Conservation (phyloP, 441 rosid species). For the Pelargonium fulgidum region DNA sequence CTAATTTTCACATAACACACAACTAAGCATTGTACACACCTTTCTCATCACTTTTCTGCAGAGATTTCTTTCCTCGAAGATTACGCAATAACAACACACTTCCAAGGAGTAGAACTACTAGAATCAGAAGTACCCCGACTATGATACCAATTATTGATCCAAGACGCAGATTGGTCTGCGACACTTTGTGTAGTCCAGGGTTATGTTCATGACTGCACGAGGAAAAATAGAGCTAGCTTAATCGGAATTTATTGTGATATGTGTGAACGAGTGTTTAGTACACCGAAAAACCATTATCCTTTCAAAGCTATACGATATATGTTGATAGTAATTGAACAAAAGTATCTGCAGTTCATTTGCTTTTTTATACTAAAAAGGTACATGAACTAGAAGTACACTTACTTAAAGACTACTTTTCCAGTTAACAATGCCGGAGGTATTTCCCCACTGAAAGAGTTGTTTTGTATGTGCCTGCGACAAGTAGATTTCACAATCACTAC, state of each 20-base stretch:
- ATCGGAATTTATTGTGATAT: too few species aligned
- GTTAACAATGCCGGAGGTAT: slow-evolving; percentile 52
- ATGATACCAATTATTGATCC: slow-evolving; percentile 54
- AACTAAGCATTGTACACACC: slow-evolving; percentile 32
- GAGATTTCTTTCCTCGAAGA: slow-evolving; percentile 29
- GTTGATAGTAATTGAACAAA: background rate
- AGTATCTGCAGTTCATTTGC: background rate
- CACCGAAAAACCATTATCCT: too few species aligned
- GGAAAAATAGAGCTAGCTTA: slow-evolving; percentile 6
- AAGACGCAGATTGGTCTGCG: slow-evolving; percentile 33
- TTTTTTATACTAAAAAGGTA: background rate
- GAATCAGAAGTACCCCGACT: slow-evolving; percentile 41
- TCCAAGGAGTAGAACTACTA: slow-evolving; percentile 48
- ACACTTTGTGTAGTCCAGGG: slow-evolving; percentile 48
- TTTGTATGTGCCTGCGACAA: slow-evolving; percentile 60
- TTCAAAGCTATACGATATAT: background rate
- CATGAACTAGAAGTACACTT: slow-evolving; percentile 35
- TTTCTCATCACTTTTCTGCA: slow-evolving; percentile 34
- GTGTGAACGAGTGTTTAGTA: too few species aligned
- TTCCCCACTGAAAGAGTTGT: slow-evolving; percentile 70
- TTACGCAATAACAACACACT: slow-evolving; percentile 36
- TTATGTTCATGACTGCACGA: slow-evolving; percentile 54
- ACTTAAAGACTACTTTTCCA: slow-evolving; percentile 57
- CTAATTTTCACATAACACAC: background rate
- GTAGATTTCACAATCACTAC: slow-evolving; percentile 13